A percentile compares a stretch with the other conserved stretches of the same genome.
Conservation (phyloP, 2,329 filamentous ascomycete species). For the Colletotrichum sublineola region DNA sequence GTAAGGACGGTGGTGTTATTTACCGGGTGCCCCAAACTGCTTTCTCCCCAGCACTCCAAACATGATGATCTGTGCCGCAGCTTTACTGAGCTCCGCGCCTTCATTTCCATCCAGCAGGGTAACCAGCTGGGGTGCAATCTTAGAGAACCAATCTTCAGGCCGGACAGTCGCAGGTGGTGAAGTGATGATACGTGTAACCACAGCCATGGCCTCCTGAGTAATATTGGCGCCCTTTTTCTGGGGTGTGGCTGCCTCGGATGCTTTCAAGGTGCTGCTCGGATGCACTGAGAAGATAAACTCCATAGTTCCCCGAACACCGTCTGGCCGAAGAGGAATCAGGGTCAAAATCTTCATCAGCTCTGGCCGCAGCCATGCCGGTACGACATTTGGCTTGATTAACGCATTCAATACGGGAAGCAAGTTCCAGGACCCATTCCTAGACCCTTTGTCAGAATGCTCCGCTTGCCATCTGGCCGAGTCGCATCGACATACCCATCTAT, state of each 20-base stretch:
- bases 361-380: constrained; percentile 71
- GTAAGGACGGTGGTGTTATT: constrained; percentile 29
- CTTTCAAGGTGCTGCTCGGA: constrained; percentile 61
- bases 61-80: constrained; percentile 72
- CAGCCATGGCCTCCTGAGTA: constrained; percentile 75
- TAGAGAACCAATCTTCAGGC: constrained; percentile 70
- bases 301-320: constrained; percentile 76
- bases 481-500: constrained; percentile 59
- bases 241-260: constrained; percentile 56
- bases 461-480: constrained; percentile 25
- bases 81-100: constrained; percentile 69
- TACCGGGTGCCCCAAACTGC: constrained; percentile 73
- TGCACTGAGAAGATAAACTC: constrained; percentile 81
- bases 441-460: constrained; percentile 43
- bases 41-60: constrained; percentile 76
- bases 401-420: constrained; percentile 73
- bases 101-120: constrained; percentile 71
- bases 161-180: constrained; percentile 68
- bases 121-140: constrained; percentile 72
- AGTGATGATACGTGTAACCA: constrained; percentile 73
- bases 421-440: constrained; percentile 58
- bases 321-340: constrained; percentile 69
- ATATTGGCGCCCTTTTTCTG: constrained; percentile 73
- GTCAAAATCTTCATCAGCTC: constrained; percentile 71
- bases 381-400: constrained; percentile 71